Evolutionary conservation across 2,329 filamentous ascomycete species (phyloP).

Genomic region (Sporothrix sp.): DNA sequence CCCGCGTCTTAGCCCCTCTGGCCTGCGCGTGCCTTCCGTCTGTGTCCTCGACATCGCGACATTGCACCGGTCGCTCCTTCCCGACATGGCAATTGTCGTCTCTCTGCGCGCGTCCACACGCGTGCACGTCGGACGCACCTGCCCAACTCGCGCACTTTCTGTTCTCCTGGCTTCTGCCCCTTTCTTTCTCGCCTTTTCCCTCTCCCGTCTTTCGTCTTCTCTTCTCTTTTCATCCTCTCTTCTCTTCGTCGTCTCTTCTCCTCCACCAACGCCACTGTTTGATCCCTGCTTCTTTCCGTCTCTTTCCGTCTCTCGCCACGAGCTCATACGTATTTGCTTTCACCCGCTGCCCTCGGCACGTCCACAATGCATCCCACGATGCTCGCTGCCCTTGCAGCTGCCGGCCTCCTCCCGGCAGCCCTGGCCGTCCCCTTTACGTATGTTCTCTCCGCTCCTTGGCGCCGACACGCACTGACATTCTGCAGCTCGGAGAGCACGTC

Average conservation of each 20-base stretch:
- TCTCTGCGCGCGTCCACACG: background rate
- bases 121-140: background rate
- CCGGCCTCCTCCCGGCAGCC: background rate
- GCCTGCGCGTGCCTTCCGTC: slow-evolving; percentile 1
- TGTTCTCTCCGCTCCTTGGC: background rate
- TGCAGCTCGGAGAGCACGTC: background rate
- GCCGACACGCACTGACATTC: background rate
- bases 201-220: background rate
- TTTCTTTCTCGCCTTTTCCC: background rate
- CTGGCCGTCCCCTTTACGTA: background rate
- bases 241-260: background rate
- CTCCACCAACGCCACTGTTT: background rate
- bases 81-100: background rate
- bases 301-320: background rate
- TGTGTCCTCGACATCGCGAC: background rate
- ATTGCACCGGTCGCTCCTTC: background rate
- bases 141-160: background rate
- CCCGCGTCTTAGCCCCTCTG: background rate
- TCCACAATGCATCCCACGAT: background rate
- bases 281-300: background rate
- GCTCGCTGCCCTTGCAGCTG: background rate
- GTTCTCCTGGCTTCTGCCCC: background rate
- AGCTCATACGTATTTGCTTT: background rate
- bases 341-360: too few species aligned
- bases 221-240: background rate